These are phyloP conservation scores for Arxiozyma telluris DNA, from an alignment of 1,139 yeast genomes.

Conservation along the genomic window DNA sequence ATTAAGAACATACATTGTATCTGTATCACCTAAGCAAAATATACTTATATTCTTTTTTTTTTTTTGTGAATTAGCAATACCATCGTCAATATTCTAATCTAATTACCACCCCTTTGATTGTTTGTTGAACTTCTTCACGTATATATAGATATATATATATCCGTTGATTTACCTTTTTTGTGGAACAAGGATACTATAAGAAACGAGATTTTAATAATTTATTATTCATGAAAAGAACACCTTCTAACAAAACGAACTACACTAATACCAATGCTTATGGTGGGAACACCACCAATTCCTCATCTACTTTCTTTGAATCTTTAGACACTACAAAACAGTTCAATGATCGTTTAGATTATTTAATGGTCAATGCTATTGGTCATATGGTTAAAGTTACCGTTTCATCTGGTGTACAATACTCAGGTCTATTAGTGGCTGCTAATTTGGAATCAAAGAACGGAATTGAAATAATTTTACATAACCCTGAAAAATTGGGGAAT, in stretches of 20 bases:
- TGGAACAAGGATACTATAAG: not conserved
- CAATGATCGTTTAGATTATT: conserved; percentile 42
- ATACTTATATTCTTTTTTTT: too few relatives aligned
- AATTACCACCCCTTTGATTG: not conserved
- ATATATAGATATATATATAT: too few relatives aligned
- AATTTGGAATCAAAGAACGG: conserved; percentile 35
- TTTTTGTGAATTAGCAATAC: too few relatives aligned
- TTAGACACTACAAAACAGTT: conserved; percentile 27
- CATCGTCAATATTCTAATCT: not conserved
- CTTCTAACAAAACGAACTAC: not conserved
- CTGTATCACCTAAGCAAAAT: not conserved
- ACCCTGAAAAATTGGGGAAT: conserved; percentile 18
- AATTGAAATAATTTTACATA: conserved; percentile 2
- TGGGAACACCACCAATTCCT: not conserved
- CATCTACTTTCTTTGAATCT: conserved; percentile 18
- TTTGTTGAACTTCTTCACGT: too few relatives aligned
- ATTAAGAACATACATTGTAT: too few relatives aligned
- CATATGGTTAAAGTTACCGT: conserved; percentile 49
- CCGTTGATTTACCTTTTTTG: too few relatives aligned
- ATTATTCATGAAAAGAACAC: not conserved
- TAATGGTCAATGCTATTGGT: conserved; percentile 51
- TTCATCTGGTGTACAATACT: conserved; percentile 49
- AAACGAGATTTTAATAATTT: too few relatives aligned
- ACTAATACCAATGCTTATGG: conserved; percentile 2
- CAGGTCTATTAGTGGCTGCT: conserved; percentile 47